Evolutionary conservation across 345 rosid genomes (phyloP).

Genomic region (Odontarrhena argentea): DNA sequence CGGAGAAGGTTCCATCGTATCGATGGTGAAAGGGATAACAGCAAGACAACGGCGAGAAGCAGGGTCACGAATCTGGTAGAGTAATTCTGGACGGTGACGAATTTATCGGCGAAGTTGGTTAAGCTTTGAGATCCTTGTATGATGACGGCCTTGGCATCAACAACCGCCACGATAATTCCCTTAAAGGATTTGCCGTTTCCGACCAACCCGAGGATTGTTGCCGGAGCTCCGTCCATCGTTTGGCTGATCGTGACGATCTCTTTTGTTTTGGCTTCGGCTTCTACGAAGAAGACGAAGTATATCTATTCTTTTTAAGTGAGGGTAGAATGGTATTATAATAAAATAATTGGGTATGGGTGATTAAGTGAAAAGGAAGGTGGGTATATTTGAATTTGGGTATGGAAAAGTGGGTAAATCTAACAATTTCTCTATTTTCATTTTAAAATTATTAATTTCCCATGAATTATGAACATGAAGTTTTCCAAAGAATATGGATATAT

Average conservation of each 20-base stretch:
- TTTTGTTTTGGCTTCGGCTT: too few species aligned
- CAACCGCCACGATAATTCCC: slow-evolving; percentile 76
- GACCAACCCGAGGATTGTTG: too few species aligned
- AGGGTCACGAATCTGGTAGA: slow-evolving; percentile 85
- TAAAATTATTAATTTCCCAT: not conserved
- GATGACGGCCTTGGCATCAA: slow-evolving; percentile 91
- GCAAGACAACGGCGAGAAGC: slow-evolving; percentile 80
- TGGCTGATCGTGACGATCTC: too few species aligned
- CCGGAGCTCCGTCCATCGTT: too few species aligned
- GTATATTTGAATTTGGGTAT: too few species aligned
- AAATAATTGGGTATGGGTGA: too few species aligned
- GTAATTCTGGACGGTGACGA: slow-evolving; percentile 81
- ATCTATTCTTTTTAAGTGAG: too few species aligned
- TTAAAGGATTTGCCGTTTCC: slow-evolving; percentile 69
- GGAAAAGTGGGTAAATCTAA: too few species aligned
- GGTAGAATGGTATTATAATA: too few species aligned
- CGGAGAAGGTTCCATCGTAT: slow-evolving; percentile 82
- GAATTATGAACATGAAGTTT: not conserved
- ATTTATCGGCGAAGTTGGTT: slow-evolving; percentile 64
- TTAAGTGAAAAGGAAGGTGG: too few species aligned
- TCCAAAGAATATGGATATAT: not conserved
- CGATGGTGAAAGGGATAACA: slow-evolving; percentile 65
- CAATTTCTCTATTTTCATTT: not conserved
- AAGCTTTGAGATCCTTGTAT: too few species aligned
- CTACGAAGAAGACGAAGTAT: too few species aligned